A percentile compares a stretch with the other conserved stretches of the same genome.
Conservation (phyloP, 1,139 yeast species). For the Saccharomyces pastorianus region DNA sequence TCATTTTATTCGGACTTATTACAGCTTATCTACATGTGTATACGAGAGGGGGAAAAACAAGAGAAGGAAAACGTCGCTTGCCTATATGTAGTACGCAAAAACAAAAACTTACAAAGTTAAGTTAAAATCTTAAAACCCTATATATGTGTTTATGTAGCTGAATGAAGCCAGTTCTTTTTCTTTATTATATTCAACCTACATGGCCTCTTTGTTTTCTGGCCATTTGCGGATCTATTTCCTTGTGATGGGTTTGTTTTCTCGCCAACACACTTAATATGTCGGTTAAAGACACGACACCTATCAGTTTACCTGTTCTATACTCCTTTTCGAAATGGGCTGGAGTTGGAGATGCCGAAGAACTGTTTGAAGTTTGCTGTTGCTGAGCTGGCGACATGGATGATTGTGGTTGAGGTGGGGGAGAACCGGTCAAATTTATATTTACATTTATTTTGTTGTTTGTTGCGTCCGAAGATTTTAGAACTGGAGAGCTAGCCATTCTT, state of each 20-base stretch:
- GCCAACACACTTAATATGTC: constrained; percentile 79
- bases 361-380: background rate
- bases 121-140: too few relatives aligned
- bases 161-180: background rate
- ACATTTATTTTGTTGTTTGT: background rate
- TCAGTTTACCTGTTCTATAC: constrained; percentile 60
- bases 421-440: background rate
- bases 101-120: background rate
- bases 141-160: background rate
- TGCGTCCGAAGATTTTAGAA: background rate
- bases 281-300: constrained; percentile 84
- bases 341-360: constrained; percentile 8
- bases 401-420: background rate
- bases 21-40: background rate
- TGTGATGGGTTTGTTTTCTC: constrained; percentile 48
- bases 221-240: constrained; percentile 64
- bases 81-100: too few relatives aligned
- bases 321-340: constrained; percentile 28
- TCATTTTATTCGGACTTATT: background rate
- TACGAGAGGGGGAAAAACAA: too few relatives aligned
- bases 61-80: background rate
- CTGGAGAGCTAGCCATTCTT: background rate
- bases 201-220: constrained; percentile 84
- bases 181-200: constrained; percentile 4
- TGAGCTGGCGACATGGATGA: background rate